Percentiles rank a stretch among this genome's conserved stretches.
phyloP scores from a whole-genome alignment of 2,329 filamentous ascomycete species.

The Pseudonectria foliicola region DNA sequence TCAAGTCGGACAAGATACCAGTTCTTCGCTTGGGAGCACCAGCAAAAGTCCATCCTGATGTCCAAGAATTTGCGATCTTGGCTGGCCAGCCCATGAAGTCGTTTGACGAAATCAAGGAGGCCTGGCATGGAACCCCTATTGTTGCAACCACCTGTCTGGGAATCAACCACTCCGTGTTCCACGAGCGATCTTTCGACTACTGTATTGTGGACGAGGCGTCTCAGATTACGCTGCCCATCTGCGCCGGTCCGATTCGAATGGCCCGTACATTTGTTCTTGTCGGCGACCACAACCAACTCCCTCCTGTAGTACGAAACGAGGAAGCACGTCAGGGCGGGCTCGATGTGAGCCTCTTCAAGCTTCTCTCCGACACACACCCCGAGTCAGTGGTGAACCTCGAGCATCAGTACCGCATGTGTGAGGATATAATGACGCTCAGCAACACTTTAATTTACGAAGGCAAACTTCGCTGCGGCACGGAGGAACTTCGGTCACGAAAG shows the following conservation, averaged over 20 bases:
- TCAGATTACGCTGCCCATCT: conserved; percentile 93
- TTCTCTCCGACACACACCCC: conserved; percentile 83
- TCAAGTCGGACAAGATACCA: conserved; percentile 68
- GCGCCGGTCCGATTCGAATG: conserved; percentile 87
- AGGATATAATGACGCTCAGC: conserved; percentile 90
- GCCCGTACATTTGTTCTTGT: conserved; percentile 90
- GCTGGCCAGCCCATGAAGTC: conserved; percentile 65
- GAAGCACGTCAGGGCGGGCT: conserved; percentile 78
- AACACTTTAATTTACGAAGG: conserved; percentile 93
- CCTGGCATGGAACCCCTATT: conserved; percentile 79
- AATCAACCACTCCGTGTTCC: conserved; percentile 83
- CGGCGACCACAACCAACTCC: conserved; percentile 92
- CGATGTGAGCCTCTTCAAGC: conserved; percentile 89
- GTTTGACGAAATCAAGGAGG: conserved; percentile 75
- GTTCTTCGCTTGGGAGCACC: conserved; percentile 80
- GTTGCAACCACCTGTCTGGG: conserved; percentile 94
- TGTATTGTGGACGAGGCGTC: conserved; percentile 98
- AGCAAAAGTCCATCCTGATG: conserved; percentile 81
- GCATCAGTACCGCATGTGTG: conserved; percentile 97
- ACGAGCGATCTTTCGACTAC: conserved; percentile 86
- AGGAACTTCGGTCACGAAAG: conserved; percentile 61
- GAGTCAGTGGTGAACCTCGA: conserved; percentile 83
- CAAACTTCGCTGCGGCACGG: conserved; percentile 79
- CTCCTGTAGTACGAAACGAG: conserved; percentile 88
- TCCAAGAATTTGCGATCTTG: conserved; percentile 76